Evolutionary conservation across 495 filamentous ascomycete species (phyloP).

Genomic region (Astrocystis sublimbata): DNA sequence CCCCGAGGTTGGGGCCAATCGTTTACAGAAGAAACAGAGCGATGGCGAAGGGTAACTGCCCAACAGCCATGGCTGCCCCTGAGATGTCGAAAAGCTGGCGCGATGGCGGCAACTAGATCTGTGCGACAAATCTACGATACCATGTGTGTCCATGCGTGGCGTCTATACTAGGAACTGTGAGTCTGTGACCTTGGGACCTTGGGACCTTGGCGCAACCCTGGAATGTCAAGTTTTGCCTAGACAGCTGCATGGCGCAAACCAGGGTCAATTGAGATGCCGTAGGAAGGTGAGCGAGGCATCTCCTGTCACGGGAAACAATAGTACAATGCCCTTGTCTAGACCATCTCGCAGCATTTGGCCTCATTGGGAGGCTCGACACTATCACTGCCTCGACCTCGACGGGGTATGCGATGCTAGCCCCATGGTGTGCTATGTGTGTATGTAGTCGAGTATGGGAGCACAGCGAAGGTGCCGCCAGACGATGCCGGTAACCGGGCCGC

Average conservation of each 20-base stretch:
- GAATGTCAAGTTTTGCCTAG: constrained; percentile 11
- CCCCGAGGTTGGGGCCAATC: background rate
- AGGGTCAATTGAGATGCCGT: constrained; percentile 18
- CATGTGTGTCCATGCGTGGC: constrained; percentile 22
- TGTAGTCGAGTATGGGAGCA: background rate
- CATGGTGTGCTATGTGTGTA: no score
- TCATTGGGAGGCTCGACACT: background rate
- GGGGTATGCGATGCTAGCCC: no score
- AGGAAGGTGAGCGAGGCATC: no score
- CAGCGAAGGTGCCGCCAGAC: background rate
- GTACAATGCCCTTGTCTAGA: background rate
- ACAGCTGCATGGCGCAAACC: constrained; percentile 24
- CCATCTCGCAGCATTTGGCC: background rate
- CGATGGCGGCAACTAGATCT: constrained; percentile 17
- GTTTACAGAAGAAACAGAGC: background rate
- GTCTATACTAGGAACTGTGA: constrained; percentile 13
- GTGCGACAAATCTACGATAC: constrained; percentile 12
- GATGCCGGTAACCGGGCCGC: constrained; percentile 18
- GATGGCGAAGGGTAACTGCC: background rate
- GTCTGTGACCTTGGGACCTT: constrained; percentile 19
- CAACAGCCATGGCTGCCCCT: constrained; percentile 6
- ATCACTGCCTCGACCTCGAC: background rate
- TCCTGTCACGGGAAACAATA: background rate
- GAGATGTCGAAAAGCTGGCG: background rate
- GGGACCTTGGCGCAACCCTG: constrained; percentile 14